A percentile compares a stretch with the other conserved stretches of the same genome.
Evolutionary conservation across 2,329 filamentous ascomycete species (phyloP).

Genomic region (Xylariomycetidae sp.): DNA sequence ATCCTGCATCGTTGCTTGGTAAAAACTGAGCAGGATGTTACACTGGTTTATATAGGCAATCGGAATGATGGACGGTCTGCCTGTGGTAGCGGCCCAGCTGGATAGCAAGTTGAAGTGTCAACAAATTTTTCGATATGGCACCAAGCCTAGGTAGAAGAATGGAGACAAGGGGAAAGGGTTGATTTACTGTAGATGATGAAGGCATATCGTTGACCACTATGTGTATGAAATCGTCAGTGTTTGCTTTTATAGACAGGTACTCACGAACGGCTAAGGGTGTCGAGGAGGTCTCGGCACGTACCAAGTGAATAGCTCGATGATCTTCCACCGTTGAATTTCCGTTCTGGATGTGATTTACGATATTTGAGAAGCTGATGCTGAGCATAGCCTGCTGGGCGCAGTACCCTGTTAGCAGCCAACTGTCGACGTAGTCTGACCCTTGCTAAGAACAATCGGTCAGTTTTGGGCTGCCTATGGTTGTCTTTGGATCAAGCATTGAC

Average conservation of each 20-base stretch:
- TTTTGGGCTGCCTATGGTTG: not conserved
- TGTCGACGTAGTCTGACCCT: conserved; percentile 35
- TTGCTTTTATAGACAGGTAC: too few species aligned
- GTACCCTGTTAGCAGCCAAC: conserved; percentile 37
- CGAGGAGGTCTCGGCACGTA: too few species aligned
- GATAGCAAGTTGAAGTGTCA: too few species aligned
- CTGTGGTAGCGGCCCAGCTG: conserved; percentile 37
- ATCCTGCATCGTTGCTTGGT: conserved; percentile 36
- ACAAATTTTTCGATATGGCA: too few species aligned
- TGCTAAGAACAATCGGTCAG: conserved; percentile 12
- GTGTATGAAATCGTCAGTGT: too few species aligned
- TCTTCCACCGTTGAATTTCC: conserved; percentile 28
- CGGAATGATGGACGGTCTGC: conserved; percentile 33
- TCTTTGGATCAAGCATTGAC: not conserved
- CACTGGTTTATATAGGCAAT: conserved; percentile 34
- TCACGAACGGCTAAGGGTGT: too few species aligned
- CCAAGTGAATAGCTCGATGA: conserved; percentile 29
- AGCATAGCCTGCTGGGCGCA: conserved; percentile 39
- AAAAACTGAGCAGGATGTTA: conserved; percentile 34
- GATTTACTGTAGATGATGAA: conserved; percentile 32
- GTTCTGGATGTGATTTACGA: conserved; percentile 30
- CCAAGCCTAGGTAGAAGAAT: too few species aligned
- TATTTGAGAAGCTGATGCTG: conserved; percentile 37
- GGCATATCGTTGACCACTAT: conserved; percentile 32
- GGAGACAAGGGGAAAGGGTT: too few species aligned